Conservation (phyloP, 2,329 filamentous ascomycete genomes). For the Penicillium glabrum region DNA sequence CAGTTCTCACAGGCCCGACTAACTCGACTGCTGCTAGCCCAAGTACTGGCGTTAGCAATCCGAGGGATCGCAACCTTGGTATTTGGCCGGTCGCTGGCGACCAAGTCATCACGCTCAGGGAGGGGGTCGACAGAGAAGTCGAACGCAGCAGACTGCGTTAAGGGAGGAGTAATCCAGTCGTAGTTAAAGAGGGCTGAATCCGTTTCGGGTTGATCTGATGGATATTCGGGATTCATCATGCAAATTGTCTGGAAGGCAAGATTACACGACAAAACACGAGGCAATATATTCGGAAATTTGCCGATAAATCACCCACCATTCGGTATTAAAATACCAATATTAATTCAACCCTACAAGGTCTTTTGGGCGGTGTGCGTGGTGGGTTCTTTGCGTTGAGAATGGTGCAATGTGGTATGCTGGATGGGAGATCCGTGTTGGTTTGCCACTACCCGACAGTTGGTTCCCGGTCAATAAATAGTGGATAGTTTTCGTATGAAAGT, state of each 20-base stretch:
- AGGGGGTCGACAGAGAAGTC: not conserved
- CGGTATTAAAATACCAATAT: not conserved
- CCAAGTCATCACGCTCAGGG: not conserved
- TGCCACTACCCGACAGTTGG: constrained; percentile 8
- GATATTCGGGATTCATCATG: not conserved
- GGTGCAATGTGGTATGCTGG: constrained; percentile 20
- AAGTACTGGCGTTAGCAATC: constrained; percentile 18
- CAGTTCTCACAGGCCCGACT: constrained; percentile 46
- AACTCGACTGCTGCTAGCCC: constrained; percentile 31
- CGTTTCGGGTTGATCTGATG: not conserved
- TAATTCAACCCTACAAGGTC: not conserved
- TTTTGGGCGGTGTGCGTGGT: not conserved
- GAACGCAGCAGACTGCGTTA: not conserved
- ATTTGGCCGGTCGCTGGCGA: constrained; percentile 9
- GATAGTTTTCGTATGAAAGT: not conserved
- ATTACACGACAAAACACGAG: not conserved
- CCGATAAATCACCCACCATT: not conserved
- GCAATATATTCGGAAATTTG: not conserved
- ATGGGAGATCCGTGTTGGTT: constrained; percentile 14
- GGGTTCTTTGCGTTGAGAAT: not conserved
- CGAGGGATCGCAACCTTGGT: constrained; percentile 34
- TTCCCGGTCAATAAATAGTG: not conserved
- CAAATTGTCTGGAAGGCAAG: not conserved
- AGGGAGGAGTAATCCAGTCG: not conserved
- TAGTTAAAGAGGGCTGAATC: not conserved